A percentile compares a stretch with the other conserved stretches of the same genome.
phyloP scores from a whole-genome alignment of 768 basidiomycete species.

The Jaapia argillacea region DNA sequence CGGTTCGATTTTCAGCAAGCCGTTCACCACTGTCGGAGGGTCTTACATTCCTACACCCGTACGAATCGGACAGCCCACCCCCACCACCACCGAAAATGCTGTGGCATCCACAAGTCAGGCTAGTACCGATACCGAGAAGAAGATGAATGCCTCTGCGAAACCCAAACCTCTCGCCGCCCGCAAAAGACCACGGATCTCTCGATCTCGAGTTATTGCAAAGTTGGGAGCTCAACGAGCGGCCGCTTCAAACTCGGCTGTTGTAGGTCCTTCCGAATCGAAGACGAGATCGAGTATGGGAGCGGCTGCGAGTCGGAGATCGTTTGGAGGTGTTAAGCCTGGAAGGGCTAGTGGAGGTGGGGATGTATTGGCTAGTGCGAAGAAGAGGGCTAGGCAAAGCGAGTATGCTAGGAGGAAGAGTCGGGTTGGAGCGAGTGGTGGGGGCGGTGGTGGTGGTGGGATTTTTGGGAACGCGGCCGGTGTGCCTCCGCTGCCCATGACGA shows the following conservation, averaged over 20 bases:
- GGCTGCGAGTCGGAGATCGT: constrained; percentile 21
- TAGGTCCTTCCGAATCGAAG: constrained; percentile 2
- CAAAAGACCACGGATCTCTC: constrained; percentile 63
- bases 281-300: constrained; percentile 39
- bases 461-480: background rate
- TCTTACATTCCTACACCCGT: constrained; percentile 28
- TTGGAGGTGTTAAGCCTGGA: constrained; percentile 19
- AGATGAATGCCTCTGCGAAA: constrained; percentile 5
- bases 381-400: constrained; percentile 68
- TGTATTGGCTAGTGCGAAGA: constrained; percentile 53
- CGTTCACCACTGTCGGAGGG: constrained; percentile 24
- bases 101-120: background rate
- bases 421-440: no score
- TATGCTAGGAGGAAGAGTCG: constrained; percentile 49
- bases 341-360: constrained; percentile 17
- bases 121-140: background rate
- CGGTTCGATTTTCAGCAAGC: constrained; percentile 42
- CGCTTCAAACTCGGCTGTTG: constrained; percentile 14
- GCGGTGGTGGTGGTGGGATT: no score
- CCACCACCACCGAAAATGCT: background rate
- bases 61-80: no score
- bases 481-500: background rate
- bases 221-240: constrained; percentile 64
- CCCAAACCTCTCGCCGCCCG: background rate
- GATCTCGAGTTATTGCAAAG: constrained; percentile 71